Conservation (phyloP, 805 yeast species). For the Ogataea methanolica region DNA sequence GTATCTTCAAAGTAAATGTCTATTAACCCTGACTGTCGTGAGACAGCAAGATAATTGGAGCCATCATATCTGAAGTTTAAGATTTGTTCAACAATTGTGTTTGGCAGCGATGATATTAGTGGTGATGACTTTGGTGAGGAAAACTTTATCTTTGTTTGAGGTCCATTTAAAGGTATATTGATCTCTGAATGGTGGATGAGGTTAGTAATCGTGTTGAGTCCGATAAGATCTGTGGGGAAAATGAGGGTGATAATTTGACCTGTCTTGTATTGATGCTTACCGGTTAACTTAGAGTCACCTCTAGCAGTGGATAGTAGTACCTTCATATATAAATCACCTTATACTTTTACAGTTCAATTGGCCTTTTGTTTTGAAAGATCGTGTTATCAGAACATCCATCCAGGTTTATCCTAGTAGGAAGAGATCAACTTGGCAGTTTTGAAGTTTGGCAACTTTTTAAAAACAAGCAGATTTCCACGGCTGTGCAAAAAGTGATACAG, state of each 20-base stretch:
- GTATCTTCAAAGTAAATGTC: conserved; percentile 12
- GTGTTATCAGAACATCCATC: neutral
- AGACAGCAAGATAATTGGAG: conserved; percentile 11
- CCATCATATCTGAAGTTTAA: conserved; percentile 4
- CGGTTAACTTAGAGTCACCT: conserved; percentile 15
- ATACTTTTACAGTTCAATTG: neutral
- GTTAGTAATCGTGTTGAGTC: conserved; percentile 1
- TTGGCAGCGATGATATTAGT: conserved; percentile 4
- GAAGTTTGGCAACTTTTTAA: too few species aligned
- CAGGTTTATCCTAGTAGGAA: neutral
- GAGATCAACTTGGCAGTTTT: too few species aligned
- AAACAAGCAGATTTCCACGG: too few species aligned
- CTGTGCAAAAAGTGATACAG: too few species aligned
- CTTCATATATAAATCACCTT: conserved; percentile 7
- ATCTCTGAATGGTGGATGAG: conserved; percentile 6
- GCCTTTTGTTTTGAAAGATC: neutral
- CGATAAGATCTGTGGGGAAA: conserved; percentile 9
- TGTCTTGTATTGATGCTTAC: conserved; percentile 8
- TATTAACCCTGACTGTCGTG: conserved; percentile 16
- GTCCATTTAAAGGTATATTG: conserved; percentile 2
- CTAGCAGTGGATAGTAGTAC: conserved; percentile 19
- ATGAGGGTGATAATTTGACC: neutral
- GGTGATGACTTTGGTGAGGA: conserved; percentile 1
- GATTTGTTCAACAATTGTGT: conserved; percentile 15
- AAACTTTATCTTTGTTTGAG: conserved; percentile 3